Percentiles rank a stretch among this genome's conserved stretches.
phyloP scores from a whole-genome alignment of 306 rosid species.

The Glycine latifolia region DNA sequence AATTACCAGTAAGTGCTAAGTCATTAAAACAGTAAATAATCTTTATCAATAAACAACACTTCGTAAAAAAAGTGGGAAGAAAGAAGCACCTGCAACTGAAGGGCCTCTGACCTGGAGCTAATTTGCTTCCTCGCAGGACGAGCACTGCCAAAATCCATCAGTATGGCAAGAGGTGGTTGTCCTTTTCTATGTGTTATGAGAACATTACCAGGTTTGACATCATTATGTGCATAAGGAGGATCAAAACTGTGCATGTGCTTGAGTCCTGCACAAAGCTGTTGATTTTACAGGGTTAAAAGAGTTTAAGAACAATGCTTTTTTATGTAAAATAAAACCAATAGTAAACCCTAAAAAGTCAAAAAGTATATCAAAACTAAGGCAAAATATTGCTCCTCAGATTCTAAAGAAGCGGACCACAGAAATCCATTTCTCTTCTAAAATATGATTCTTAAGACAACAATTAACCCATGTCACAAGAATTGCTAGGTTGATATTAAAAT shows the following conservation, averaged over 20 bases:
- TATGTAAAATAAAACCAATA: conserved; percentile 4
- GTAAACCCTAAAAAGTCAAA: conserved; percentile 28
- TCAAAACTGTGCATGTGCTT: conserved; percentile 94
- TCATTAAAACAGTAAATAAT: conserved; percentile 1
- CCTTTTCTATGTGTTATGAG: conserved; percentile 83
- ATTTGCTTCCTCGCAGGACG: conserved; percentile 88
- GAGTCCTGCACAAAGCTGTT: conserved; percentile 98
- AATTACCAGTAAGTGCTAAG: conserved; percentile 18
- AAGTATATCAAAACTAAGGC: conserved; percentile 19
- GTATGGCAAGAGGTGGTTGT: conserved; percentile 84
- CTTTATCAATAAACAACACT: neutral
- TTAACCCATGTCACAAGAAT: conserved; percentile 26
- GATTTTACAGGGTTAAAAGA: conserved; percentile 52
- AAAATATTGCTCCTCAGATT: neutral
- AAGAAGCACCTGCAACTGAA: conserved; percentile 86
- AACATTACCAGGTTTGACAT: conserved; percentile 97
- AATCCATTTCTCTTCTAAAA: conserved; percentile 30
- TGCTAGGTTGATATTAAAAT: conserved; percentile 27
- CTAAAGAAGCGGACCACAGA: conserved; percentile 40
- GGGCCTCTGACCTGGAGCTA: conserved; percentile 84
- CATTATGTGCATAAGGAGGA: conserved; percentile 97
- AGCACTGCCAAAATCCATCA: conserved; percentile 99
- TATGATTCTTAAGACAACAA: conserved; percentile 24
- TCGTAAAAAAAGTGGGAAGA: neutral
- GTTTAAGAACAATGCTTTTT: conserved; percentile 16